Conservation (phyloP, 352 stramenopile species). For the Globisporangium middletonii region DNA sequence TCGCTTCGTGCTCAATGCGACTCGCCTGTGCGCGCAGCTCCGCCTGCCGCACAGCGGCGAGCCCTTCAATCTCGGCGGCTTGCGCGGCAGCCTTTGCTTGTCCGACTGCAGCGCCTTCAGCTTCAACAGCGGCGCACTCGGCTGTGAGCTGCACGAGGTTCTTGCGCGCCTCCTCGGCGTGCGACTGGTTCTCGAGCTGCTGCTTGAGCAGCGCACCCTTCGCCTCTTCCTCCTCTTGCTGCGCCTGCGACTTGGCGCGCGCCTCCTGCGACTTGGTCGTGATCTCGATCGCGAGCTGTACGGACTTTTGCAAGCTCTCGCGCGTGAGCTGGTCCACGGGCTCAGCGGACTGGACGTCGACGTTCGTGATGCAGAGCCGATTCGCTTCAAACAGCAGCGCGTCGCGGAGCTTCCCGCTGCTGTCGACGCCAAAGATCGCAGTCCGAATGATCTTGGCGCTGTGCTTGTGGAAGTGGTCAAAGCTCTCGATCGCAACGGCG, state of each 20-base stretch:
- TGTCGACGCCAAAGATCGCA: slow-evolving; percentile 70
- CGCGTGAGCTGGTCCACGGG: slow-evolving; percentile 67
- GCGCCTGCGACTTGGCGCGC: slow-evolving; percentile 65
- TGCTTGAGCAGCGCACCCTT: slow-evolving; percentile 68
- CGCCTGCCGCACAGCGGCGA: slow-evolving; percentile 63
- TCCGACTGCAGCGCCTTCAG: slow-evolving; percentile 57
- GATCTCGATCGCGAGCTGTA: slow-evolving; percentile 83
- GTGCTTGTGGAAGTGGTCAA: slow-evolving; percentile 84
- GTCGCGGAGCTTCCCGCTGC: slow-evolving; percentile 41
- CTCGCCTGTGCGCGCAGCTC: slow-evolving; percentile 60
- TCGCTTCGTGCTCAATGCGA: slow-evolving; percentile 60
- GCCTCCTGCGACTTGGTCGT: slow-evolving; percentile 81
- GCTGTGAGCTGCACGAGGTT: slow-evolving; percentile 68
- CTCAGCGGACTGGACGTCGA: slow-evolving; percentile 77
- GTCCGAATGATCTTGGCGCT: slow-evolving; percentile 75
- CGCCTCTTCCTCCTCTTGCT: slow-evolving; percentile 78
- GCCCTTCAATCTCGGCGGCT: slow-evolving; percentile 65
- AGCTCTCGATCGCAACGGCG: slow-evolving; percentile 62
- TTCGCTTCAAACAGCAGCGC: slow-evolving; percentile 66
- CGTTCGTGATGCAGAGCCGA: slow-evolving; percentile 76
- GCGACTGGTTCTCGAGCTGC: slow-evolving; percentile 74
- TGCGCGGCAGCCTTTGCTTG: slow-evolving; percentile 51
- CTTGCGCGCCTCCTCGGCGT: slow-evolving; percentile 66
- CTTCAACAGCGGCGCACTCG: slow-evolving; percentile 64
- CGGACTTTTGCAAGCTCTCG: slow-evolving; percentile 73